Evolutionary conservation across 139 green algal species (phyloP).

Genomic region (Diplosphaera chodatii): DNA sequence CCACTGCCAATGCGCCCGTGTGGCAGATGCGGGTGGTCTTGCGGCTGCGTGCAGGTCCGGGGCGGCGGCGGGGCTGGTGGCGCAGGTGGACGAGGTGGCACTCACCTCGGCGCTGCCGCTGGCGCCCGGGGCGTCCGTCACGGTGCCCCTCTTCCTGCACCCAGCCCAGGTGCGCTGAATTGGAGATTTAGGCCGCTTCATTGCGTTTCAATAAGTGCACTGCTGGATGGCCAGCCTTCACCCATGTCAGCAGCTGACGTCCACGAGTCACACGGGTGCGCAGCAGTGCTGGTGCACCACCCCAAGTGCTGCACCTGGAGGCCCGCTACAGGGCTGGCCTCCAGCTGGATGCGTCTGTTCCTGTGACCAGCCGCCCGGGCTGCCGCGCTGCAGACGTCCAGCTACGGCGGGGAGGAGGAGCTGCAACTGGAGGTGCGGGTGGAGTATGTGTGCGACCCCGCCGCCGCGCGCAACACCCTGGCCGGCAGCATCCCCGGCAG

Average conservation of each 20-base stretch:
- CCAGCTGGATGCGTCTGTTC: too few relatives aligned
- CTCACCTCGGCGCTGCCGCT: slow-evolving; percentile 19
- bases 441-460: slow-evolving; percentile 16
- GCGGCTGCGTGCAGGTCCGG: not conserved
- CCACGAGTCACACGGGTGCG: too few relatives aligned
- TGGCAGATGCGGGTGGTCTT: too few relatives aligned
- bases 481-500: not conserved
- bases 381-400: not conserved
- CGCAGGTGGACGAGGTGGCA: slow-evolving; percentile 3
- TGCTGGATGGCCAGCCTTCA: too few relatives aligned
- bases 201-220: too few relatives aligned
- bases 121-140: slow-evolving; percentile 2
- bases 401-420: slow-evolving; percentile 11
- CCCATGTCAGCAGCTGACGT: too few relatives aligned
- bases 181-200: too few relatives aligned
- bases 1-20: too few relatives aligned
- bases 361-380: too few relatives aligned
- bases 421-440: slow-evolving; percentile 6
- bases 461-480: slow-evolving; percentile 3
- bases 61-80: not conserved
- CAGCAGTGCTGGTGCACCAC: too few relatives aligned
- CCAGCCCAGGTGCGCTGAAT: not conserved
- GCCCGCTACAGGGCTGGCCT: too few relatives aligned
- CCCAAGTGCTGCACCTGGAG: too few relatives aligned
- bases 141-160: slow-evolving; percentile 18